Evolutionary conservation across 441 rosid species (phyloP).

Genomic region (Codiaeum variegatum): DNA sequence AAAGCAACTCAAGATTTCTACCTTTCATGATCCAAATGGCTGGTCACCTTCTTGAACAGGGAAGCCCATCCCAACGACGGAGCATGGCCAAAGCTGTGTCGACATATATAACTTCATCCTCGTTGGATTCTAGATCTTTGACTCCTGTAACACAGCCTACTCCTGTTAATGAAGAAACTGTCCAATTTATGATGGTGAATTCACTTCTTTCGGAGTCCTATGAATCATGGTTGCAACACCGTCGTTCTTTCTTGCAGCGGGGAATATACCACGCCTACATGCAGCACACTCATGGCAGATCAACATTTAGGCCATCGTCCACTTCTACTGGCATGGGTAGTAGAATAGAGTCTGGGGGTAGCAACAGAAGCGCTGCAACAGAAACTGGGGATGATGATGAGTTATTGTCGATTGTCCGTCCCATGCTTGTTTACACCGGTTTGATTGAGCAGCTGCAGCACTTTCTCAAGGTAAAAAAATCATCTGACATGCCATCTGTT

Average conservation of each 20-base stretch:
- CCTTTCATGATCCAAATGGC: conserved; percentile 99
- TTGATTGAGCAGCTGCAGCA: conserved; percentile 94
- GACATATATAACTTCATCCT: conserved; percentile 58
- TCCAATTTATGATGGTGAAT: conserved; percentile 99
- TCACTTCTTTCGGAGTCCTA: conserved; percentile 93
- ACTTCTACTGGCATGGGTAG: conserved; percentile 28
- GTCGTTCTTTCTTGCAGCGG: conserved; percentile 81
- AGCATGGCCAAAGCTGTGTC: conserved; percentile 84
- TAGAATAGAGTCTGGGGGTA: conserved; percentile 49
- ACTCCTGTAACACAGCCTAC: conserved; percentile 57
- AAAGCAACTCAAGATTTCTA: conserved; percentile 96
- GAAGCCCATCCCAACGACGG: conserved; percentile 72
- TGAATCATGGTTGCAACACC: conserved; percentile 93
- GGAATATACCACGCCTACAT: conserved; percentile 93
- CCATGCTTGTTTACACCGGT: conserved; percentile 95
- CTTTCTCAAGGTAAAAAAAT: conserved; percentile 69
- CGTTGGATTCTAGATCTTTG: conserved; percentile 52
- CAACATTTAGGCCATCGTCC: conserved; percentile 39
- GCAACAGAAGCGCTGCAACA: conserved; percentile 32
- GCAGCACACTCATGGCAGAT: conserved; percentile 88
- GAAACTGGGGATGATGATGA: conserved; percentile 49
- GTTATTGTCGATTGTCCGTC: conserved; percentile 61
- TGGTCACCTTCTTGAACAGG: conserved; percentile 95
- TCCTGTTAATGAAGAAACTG: conserved; percentile 80
- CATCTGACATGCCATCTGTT: conserved; percentile 26